Evolutionary conservation across 768 basidiomycete species (phyloP).

Genomic region (Hygrophoropsis aurantiaca): DNA sequence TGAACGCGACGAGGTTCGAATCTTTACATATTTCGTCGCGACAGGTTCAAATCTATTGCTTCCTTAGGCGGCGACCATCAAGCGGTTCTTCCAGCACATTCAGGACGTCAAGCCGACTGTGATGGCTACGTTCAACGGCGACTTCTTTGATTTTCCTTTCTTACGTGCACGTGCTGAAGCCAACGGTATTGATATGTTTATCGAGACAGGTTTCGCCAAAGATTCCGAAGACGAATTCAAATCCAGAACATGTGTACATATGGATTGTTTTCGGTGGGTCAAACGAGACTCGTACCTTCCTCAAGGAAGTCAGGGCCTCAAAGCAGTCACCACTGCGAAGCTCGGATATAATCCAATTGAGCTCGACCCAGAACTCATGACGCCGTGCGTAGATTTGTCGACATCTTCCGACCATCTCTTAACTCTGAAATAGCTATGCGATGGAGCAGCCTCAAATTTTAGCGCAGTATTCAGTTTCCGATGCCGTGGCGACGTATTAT

Average conservation of each 20-base stretch:
- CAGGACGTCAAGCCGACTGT: conserved; percentile 94
- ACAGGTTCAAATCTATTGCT: neutral
- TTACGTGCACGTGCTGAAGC: conserved; percentile 79
- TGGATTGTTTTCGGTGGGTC: conserved; percentile 99
- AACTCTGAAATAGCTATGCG: conserved; percentile 70
- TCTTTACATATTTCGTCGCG: neutral
- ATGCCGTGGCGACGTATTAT: conserved; percentile 99
- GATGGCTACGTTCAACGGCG: conserved; percentile 98
- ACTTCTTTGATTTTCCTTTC: conserved; percentile 99
- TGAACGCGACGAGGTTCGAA: conserved; percentile 81
- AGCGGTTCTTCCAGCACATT: conserved; percentile 90
- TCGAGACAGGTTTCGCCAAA: conserved; percentile 89
- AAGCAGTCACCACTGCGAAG: conserved; percentile 95
- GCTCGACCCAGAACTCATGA: conserved; percentile 98
- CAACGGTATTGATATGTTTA: conserved; percentile 95
- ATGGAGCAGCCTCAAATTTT: conserved; percentile 92
- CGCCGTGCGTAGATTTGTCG: conserved; percentile 67
- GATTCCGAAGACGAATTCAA: conserved; percentile 97
- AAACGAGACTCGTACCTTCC: conserved; percentile 98
- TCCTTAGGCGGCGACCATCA: conserved; percentile 74
- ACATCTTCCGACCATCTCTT: neutral
- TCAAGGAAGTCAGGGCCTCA: conserved; percentile 97
- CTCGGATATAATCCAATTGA: conserved; percentile 96
- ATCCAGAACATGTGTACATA: conserved; percentile 87
- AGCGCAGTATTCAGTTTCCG: conserved; percentile 98